phyloP scores from a whole-genome alignment of 2,329 filamentous ascomycete genomes.

The Grosmannia serpens region DNA sequence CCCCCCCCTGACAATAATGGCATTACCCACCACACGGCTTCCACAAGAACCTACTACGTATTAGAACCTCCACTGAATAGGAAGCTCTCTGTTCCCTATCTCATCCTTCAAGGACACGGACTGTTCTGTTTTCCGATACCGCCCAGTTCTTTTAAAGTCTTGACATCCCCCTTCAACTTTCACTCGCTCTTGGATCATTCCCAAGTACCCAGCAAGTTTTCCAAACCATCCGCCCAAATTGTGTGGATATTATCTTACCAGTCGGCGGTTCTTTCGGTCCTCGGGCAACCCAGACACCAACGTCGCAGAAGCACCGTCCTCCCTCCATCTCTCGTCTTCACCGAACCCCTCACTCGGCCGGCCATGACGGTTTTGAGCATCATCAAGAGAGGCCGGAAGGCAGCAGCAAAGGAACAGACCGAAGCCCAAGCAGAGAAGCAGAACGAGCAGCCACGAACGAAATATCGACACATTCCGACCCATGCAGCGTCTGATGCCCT shows the following conservation, averaged over 20 bases:
- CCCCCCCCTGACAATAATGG: neutral
- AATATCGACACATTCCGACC: slow-evolving; percentile 49
- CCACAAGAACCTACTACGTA: neutral
- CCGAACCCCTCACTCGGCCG: neutral
- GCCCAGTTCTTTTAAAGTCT: neutral
- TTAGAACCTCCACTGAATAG: neutral
- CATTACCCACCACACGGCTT: neutral
- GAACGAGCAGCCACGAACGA: slow-evolving; percentile 16
- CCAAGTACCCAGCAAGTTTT: neutral
- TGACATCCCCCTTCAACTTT: neutral
- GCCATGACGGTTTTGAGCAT: slow-evolving; percentile 47
- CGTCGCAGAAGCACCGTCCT: neutral
- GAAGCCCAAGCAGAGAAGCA: slow-evolving; percentile 29
- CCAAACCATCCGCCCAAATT: neutral
- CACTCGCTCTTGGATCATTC: neutral
- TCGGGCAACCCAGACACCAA: neutral
- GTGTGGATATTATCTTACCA: neutral
- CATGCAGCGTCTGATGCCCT: slow-evolving; percentile 50
- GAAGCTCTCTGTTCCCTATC: neutral
- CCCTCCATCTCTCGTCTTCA: neutral
- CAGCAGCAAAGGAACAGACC: slow-evolving; percentile 22
- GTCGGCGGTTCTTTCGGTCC: neutral
- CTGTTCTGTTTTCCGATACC: neutral
- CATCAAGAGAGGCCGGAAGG: slow-evolving; percentile 39
- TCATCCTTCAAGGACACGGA: neutral